A percentile compares a stretch with the other conserved stretches of the same genome.
Evolutionary conservation across 768 basidiomycete genomes (phyloP).

Genomic region (Kockovaella imperatae): DNA sequence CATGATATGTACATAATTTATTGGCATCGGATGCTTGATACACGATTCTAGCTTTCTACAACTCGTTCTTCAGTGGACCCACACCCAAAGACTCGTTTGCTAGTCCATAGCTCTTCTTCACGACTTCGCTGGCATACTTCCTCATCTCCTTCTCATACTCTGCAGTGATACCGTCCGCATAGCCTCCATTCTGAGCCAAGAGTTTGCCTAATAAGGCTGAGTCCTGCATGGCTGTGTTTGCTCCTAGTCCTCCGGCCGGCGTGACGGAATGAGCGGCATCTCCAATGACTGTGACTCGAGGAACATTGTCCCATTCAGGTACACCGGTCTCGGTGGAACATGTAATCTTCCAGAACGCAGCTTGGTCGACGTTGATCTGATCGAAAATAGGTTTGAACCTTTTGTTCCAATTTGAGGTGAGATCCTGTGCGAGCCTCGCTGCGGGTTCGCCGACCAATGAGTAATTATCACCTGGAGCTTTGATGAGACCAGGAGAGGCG

Average conservation of each 20-base stretch:
- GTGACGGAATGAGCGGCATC: constrained; percentile 27
- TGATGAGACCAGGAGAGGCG: constrained; percentile 15
- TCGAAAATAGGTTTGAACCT: constrained; percentile 14
- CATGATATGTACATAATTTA: too few species aligned
- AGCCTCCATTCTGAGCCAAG: constrained; percentile 13
- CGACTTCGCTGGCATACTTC: constrained; percentile 17
- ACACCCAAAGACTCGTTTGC: too few species aligned
- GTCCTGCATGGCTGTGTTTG: constrained; percentile 22
- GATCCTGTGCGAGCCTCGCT: constrained; percentile 10
- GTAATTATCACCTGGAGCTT: constrained; percentile 17
- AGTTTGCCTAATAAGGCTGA: constrained; percentile 15
- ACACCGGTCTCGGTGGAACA: constrained; percentile 14
- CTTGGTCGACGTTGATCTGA: constrained; percentile 12
- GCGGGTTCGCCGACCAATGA: constrained; percentile 12
- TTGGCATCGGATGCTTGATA: too few species aligned
- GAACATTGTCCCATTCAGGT: constrained; percentile 16
- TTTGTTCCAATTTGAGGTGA: constrained; percentile 11
- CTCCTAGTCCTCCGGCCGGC: constrained; percentile 23
- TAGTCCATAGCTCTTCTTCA: constrained; percentile 11
- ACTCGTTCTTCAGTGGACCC: too few species aligned
- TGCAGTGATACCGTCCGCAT: constrained; percentile 11
- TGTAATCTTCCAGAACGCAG: constrained; percentile 25
- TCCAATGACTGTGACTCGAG: constrained; percentile 26
- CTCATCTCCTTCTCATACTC: constrained; percentile 26
- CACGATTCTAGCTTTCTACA: too few species aligned